Evolutionary conservation across 257 asterid species (phyloP), one percentile per base, ranked within the genome.

Genomic region (Penstemon barbatus): DNA sequence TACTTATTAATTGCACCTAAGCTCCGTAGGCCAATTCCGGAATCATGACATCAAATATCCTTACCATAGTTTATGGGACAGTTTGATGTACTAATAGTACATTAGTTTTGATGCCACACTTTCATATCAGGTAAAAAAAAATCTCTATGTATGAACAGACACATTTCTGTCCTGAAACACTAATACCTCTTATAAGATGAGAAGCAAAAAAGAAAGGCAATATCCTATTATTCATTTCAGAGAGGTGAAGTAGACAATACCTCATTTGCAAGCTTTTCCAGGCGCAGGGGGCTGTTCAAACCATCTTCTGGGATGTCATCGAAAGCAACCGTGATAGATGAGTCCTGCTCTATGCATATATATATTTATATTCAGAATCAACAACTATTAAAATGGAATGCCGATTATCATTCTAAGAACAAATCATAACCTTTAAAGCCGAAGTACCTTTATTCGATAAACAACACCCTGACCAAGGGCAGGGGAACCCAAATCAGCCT

Each of bases 281-380:
- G 92, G 77, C 97, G 96, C 61, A 93, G 77, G 69, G 97, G 96
- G 65, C 75, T 83, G 77, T 89, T 88, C 75, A 93, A 60, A 68
- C 99, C 97, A 77, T 93, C 97, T 81, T 93, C 97, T 39, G 97
- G 97, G 74, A 93, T 74, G 72, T 93, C 99, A 78, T 88, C 99
- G 68, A 90, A 93, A 68, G 90, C 97, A 76, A 90, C 95, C 49
- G 91, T 88, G 74, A 93, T 83, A 51, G 99, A 88, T 36, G 96
- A 85, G 83, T 93, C 99, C 99, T 93, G 87, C 69, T 63, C 83
- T 66, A 43, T 57, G 57, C 44, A 54, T 74, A 73, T 74, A 65
- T 68, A 63, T 57, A 62, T 37, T 66, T 43, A 19, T 5, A 77
- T 48, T 60, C 33, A 62, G 65, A 50, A 49, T 11, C n/a, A 58